These are phyloP conservation scores for Penicillium sp. DNA, from an alignment of 2,329 filamentous ascomycete species.

Conservation along the genomic window DNA sequence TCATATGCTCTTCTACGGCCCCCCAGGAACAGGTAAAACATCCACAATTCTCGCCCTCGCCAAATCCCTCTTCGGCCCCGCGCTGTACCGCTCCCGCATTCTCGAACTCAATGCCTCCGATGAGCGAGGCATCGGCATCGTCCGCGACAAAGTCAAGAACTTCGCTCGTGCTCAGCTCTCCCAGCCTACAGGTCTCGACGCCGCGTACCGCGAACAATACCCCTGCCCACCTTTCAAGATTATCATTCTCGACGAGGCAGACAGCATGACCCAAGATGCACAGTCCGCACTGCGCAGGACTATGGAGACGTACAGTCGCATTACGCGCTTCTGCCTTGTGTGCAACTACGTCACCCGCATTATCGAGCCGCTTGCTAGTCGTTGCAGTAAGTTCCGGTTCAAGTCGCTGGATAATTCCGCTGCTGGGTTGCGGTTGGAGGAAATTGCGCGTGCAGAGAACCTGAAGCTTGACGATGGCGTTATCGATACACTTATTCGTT, in stretches of 20 bases:
- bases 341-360: slow-evolving; percentile 99
- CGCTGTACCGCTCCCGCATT: slow-evolving; percentile 88
- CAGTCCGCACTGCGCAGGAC: slow-evolving; percentile 87
- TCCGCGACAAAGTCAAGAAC: slow-evolving; percentile 96
- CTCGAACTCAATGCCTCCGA: slow-evolving; percentile 98
- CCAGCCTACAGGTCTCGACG: slow-evolving; percentile 64
- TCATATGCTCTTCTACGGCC: slow-evolving; percentile 99
- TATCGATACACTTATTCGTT: slow-evolving; percentile 75
- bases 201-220: slow-evolving; percentile 63
- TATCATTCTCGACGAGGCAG: slow-evolving; percentile 95
- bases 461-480: slow-evolving; percentile 74
- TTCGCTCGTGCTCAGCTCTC: slow-evolving; percentile 94
- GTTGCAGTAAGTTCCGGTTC: slow-evolving; percentile 96
- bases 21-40: slow-evolving; percentile 95
- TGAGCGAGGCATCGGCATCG: slow-evolving; percentile 94
- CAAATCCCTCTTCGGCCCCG: slow-evolving; percentile 94
- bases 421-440: slow-evolving; percentile 69
- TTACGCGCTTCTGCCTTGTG: slow-evolving; percentile 93
- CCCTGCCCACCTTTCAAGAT: slow-evolving; percentile 98
- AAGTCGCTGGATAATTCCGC: slow-evolving; percentile 89
- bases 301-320: slow-evolving; percentile 97
- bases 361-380: slow-evolving; percentile 87
- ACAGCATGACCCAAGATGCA: slow-evolving; percentile 98
- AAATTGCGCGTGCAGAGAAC: slow-evolving; percentile 76
- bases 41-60: slow-evolving; percentile 95